Percentiles rank a stretch among this genome's conserved stretches.
These are phyloP conservation scores for Leishmania lainsoni DNA, from an alignment of 208 protist species.

Conservation along the genomic window DNA sequence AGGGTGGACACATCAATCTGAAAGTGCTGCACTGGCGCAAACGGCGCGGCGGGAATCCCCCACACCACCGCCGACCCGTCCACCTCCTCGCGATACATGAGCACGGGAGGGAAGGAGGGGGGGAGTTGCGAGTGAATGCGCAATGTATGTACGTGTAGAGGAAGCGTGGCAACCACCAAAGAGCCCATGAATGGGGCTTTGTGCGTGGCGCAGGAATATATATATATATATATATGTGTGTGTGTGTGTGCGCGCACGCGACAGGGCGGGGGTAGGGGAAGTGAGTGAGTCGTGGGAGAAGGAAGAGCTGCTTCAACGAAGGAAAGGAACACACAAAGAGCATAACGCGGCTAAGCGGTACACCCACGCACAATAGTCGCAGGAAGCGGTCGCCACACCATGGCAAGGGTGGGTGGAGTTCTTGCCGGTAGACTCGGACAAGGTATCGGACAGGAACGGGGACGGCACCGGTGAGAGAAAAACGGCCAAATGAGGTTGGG, in stretches of 20 bases:
- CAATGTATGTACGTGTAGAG: neutral
- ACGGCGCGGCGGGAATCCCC: constrained; percentile 50
- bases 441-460: neutral
- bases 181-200: neutral
- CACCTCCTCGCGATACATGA: constrained; percentile 38
- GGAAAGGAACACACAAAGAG: neutral
- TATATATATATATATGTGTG: neutral
- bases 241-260: too few species aligned
- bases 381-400: neutral
- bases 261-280: too few species aligned
- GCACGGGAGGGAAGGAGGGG: too few species aligned
- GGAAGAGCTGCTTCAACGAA: neutral
- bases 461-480: neutral
- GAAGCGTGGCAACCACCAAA: neutral
- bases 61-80: constrained; percentile 63
- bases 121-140: neutral
- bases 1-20: constrained; percentile 53
- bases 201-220: neutral
- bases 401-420: neutral
- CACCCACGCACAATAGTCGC: neutral
- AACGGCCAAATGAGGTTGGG: neutral
- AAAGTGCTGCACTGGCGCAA: constrained; percentile 68
- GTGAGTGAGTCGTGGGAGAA: neutral
- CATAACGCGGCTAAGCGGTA: neutral
- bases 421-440: neutral